Conservation (phyloP, 1,284 basidiomycete genomes). For the Moesziomyces aphidis region DNA sequence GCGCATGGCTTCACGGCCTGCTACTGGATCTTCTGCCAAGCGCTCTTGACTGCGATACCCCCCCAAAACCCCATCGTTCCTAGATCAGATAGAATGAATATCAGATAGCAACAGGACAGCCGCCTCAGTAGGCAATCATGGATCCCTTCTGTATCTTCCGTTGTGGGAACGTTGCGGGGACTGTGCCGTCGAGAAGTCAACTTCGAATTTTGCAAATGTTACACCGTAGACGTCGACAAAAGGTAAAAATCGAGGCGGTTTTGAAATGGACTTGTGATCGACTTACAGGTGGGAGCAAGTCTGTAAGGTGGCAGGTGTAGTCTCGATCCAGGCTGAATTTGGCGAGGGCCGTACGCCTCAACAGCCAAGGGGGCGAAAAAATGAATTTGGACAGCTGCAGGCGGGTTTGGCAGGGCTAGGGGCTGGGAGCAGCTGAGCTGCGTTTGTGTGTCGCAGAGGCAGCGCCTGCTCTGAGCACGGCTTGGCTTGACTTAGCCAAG, state of each 20-base stretch:
- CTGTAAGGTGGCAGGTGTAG: constrained; percentile 4
- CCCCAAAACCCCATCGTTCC: background rate
- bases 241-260: background rate
- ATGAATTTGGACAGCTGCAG: background rate
- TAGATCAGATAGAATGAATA: no score
- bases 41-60: background rate
- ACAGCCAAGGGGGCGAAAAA: background rate
- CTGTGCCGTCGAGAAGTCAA: no score
- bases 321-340: constrained; percentile 20
- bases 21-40: constrained; percentile 1
- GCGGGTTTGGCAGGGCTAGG: background rate
- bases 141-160: no score
- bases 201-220: background rate
- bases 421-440: background rate
- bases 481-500: constrained; percentile 13
- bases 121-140: no score
- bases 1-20: constrained; percentile 24
- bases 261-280: constrained; percentile 26
- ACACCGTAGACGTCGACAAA: background rate
- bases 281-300: constrained; percentile 2
- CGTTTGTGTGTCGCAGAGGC: background rate
- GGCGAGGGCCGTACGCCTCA: no score
- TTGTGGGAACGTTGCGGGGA: no score
- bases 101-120: no score
- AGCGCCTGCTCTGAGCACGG: background rate